Percentiles rank a stretch among this genome's conserved stretches.
These are phyloP conservation scores for Naganishia albida DNA, from an alignment of 1,284 basidiomycete species.

Conservation along the genomic window DNA sequence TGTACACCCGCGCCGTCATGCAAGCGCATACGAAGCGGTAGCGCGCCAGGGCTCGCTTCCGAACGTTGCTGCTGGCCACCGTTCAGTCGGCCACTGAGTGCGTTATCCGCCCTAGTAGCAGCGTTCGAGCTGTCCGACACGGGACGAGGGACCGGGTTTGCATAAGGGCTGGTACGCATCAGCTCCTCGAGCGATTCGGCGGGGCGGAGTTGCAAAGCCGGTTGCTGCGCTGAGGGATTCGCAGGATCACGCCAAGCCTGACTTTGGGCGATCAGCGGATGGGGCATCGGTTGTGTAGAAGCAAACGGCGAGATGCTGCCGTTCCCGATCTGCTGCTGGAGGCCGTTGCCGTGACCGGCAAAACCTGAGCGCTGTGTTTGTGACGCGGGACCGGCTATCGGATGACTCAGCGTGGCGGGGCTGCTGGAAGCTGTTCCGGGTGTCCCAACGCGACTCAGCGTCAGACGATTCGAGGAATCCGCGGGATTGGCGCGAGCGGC, in stretches of 20 bases:
- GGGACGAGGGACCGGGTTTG: not conserved
- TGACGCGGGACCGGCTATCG: not conserved
- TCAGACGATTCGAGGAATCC: not conserved
- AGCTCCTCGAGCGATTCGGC: not conserved
- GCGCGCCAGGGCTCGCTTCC: not conserved
- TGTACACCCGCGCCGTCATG: conserved; percentile 15
- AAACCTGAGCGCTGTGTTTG: not conserved
- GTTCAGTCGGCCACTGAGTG: not conserved
- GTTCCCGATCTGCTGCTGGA: not conserved
- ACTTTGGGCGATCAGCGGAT: not conserved
- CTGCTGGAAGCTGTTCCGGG: no score
- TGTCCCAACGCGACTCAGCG: not conserved
- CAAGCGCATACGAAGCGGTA: conserved; percentile 15
- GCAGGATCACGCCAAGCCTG: not conserved
- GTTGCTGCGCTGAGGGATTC: not conserved
- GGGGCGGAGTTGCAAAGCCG: not conserved
- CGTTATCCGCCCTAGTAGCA: not conserved
- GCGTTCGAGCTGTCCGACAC: not conserved
- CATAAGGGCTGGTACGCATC: no score
- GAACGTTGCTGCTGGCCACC: not conserved
- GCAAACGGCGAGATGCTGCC: not conserved
- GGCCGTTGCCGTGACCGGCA: not conserved
- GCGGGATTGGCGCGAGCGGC: not conserved
- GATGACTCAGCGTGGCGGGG: not conserved
- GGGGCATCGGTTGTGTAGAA: not conserved